Conservation (phyloP, 257 asterid genomes). For the Plantago elongata region DNA sequence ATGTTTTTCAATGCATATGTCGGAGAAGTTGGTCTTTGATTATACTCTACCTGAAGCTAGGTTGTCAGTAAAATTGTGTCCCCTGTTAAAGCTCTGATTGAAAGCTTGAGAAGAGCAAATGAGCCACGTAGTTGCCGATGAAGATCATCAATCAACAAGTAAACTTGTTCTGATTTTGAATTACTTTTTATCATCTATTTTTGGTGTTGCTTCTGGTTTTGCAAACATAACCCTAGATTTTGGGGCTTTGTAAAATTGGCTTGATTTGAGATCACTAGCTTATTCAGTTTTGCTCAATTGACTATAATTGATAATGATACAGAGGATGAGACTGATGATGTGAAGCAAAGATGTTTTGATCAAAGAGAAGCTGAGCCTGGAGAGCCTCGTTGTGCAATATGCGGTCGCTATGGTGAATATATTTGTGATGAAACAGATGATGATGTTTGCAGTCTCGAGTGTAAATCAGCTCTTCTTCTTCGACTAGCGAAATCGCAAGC, state of each 20-base stretch:
- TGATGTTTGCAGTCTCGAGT: constrained; percentile 84
- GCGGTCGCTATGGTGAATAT: constrained; percentile 93
- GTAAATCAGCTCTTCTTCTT: constrained; percentile 53
- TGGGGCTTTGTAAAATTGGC: neutral
- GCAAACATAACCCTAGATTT: neutral
- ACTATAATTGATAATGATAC: constrained; percentile 9
- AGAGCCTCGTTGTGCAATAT: constrained; percentile 66
- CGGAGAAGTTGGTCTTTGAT: no score
- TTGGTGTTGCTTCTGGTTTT: neutral
- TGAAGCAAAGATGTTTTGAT: constrained; percentile 66
- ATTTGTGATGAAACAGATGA: constrained; percentile 87
- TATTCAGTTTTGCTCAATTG: neutral
- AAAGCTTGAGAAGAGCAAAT: neutral
- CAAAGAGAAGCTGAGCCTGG: constrained; percentile 86
- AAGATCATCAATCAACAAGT: constrained; percentile 1
- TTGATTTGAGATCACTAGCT: neutral
- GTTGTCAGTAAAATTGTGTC: neutral
- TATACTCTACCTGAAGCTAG: neutral
- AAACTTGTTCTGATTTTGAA: neutral
- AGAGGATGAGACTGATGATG: constrained; percentile 36
- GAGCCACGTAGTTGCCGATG: neutral
- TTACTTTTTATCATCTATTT: no score
- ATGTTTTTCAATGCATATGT: no score
- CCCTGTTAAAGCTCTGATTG: neutral
- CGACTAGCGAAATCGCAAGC: constrained; percentile 31